A percentile compares a stretch with the other conserved stretches of the same genome.
phyloP scores from a whole-genome alignment of 371 early-diverging fungal genomes.

The Mortierella sp. region DNA sequence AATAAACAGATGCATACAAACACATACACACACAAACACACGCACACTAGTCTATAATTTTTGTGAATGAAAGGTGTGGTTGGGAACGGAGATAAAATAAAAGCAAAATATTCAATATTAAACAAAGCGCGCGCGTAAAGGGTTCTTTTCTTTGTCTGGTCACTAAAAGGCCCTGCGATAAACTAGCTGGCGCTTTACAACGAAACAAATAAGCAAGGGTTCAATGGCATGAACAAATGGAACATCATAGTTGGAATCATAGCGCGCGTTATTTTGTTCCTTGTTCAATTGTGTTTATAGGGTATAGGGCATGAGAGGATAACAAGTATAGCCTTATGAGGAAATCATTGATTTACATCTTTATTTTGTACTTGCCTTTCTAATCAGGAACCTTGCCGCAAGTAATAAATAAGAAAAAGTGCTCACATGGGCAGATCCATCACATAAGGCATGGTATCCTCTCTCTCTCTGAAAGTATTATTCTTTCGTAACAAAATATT shows the following conservation, averaged over 20 bases:
- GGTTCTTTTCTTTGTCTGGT: not conserved
- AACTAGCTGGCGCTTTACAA: not conserved
- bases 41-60: too few species aligned
- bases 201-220: conserved; percentile 7
- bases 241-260: conserved; percentile 4
- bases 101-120: too few species aligned
- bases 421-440: not conserved
- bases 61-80: not conserved
- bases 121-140: conserved; percentile 3
- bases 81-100: not conserved
- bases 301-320: not conserved
- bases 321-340: not conserved
- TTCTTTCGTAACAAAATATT: not conserved
- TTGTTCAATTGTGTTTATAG: not conserved
- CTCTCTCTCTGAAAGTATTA: not conserved
- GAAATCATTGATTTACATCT: not conserved
- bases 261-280: not conserved
- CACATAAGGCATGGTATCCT: too few species aligned
- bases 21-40: too few species aligned
- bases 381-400: not conserved
- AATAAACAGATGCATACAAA: too few species aligned
- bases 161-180: not conserved
- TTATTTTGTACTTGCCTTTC: too few species aligned
- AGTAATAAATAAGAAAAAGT: not conserved
- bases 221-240: not conserved